Base-by-base conservation (phyloP, 192 early-diverging fungal species). In the Podochytrium sp. region DNA sequence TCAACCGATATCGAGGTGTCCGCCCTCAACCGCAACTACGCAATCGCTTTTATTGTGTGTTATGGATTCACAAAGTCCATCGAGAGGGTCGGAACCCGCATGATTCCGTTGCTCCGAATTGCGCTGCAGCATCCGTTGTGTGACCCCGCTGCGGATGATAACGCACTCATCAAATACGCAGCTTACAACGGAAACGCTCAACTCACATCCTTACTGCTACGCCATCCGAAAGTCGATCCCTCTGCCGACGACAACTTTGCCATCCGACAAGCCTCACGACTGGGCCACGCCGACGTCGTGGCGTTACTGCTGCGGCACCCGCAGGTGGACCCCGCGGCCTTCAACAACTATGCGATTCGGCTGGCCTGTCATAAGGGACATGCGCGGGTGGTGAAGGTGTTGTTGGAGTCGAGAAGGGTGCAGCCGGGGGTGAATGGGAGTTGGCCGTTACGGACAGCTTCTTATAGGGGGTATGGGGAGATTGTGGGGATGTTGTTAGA, bases 31-130 rank as follows among this genome's bases (percentile, higher is more conserved):
- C 43, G 66, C 30, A 69, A 51, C 33, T 69, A 69, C 35, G 51
- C 32, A 27, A 33, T 40, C 37, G 66, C 50, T 7, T 20, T 38
- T 38, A 7, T 69, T 32, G 25, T 55, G 7, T 51, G 29, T 32
- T 69, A 25, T 56, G 66, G 66, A 32, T 69, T 69, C 51, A 69
- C 66, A 10, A 52, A 56, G 34, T 40, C 29, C 16, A 35, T 56
- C 1, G 66, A 69, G 52, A 34, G 37, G 29, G 14, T 55, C 18
- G 20, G 30, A n/a, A 23, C 52, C 7, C 7, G 25, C 0, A 5
- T 56, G 50, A 23, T 37, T 7, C 59, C 38, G 10, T 23, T 55
- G 12, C n/a, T n/a, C n/a, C 18, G n/a, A 14, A 37, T 34, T 5
- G 59, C 59, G 7, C 0, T 61, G 59, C 6, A 61, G 14, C 59